Evolutionary conservation across 1,284 basidiomycete species (phyloP).

Genomic region (Melampsora americana): DNA sequence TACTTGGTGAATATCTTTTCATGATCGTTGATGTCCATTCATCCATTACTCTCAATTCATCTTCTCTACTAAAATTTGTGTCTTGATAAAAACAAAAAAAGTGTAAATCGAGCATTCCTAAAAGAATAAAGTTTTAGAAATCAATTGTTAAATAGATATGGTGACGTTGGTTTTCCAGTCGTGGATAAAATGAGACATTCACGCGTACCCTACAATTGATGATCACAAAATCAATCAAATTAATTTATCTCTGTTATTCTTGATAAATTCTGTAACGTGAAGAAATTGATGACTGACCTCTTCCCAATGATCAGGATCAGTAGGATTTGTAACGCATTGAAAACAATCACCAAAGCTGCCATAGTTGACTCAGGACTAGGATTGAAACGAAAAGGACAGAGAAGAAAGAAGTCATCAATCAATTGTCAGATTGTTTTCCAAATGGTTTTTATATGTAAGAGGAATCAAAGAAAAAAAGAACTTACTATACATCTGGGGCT

Average conservation of each 20-base stretch:
- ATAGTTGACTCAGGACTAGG: background rate
- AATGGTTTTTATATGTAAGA: background rate
- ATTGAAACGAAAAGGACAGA: background rate
- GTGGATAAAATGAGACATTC: no score
- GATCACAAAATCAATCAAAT: no score
- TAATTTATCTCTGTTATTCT: no score
- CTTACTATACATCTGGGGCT: background rate
- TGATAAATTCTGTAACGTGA: background rate
- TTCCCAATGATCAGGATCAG: background rate
- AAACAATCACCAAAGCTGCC: background rate
- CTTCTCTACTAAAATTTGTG: background rate
- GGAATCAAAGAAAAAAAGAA: background rate
- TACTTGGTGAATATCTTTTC: background rate
- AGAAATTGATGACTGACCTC: background rate
- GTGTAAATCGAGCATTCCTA: background rate
- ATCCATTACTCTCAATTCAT: background rate
- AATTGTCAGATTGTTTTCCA: background rate
- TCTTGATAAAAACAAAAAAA: background rate
- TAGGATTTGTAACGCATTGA: background rate
- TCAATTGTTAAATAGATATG: background rate
- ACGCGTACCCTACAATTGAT: no score
- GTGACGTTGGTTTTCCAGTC: no score
- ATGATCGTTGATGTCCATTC: background rate
- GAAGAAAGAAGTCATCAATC: background rate
- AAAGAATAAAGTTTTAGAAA: background rate